Conservation (phyloP, 2,329 filamentous ascomycete species). For the Coniochaeta pulveracea region DNA sequence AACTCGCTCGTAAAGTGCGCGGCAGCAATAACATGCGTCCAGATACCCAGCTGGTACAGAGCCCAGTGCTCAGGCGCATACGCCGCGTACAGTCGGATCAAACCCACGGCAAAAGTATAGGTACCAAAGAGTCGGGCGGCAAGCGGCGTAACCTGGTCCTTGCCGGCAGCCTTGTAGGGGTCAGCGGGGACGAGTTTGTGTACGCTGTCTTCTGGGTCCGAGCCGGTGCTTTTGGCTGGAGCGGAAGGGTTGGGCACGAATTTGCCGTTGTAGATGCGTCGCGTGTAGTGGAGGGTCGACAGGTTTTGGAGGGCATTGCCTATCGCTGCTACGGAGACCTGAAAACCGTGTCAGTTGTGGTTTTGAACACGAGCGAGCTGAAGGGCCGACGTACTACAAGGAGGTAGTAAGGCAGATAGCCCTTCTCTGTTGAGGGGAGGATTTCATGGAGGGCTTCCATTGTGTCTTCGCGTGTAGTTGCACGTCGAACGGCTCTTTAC, state of each 20-base stretch:
- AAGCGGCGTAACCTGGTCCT: constrained; percentile 60
- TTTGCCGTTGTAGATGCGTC: constrained; percentile 70
- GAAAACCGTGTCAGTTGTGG: constrained; percentile 7
- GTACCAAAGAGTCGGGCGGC: constrained; percentile 74
- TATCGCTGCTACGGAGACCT: constrained; percentile 76
- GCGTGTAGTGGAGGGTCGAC: constrained; percentile 65
- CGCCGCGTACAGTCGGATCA: constrained; percentile 73
- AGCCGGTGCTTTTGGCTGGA: constrained; percentile 24
- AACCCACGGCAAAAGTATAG: constrained; percentile 69
- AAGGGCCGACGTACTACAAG: constrained; percentile 32
- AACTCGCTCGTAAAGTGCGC: constrained; percentile 74
- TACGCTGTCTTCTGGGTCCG: constrained; percentile 39
- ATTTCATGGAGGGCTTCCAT: constrained; percentile 35
- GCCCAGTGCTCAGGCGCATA: constrained; percentile 65
- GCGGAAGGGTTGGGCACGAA: constrained; percentile 41
- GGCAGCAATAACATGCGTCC: constrained; percentile 71
- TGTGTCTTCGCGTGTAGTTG: too few relatives aligned
- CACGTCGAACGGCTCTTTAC: too few relatives aligned
- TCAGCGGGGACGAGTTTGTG: constrained; percentile 37
- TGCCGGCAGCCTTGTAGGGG: constrained; percentile 32
- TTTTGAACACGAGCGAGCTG: not conserved
- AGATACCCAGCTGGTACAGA: constrained; percentile 70
- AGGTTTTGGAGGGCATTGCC: constrained; percentile 83
- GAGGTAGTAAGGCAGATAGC: constrained; percentile 48
- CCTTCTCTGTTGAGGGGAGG: constrained; percentile 36